Conservation (phyloP, 495 filamentous ascomycete species). For the Aspergillus hancockii region DNA sequence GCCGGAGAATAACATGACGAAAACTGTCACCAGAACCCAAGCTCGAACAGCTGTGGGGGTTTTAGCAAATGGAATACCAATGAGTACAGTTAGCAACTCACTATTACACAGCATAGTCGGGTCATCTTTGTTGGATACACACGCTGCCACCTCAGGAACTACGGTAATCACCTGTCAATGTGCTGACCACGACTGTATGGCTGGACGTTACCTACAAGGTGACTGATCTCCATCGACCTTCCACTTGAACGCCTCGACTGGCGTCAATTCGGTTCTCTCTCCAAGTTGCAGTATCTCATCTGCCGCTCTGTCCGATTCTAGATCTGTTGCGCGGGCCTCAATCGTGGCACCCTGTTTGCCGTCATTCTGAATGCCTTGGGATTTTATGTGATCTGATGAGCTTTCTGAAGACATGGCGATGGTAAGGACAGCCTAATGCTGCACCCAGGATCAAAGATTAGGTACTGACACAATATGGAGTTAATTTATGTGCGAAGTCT, state of each 20-base stretch:
- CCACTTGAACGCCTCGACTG: constrained; percentile 30
- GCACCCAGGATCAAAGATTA: neutral
- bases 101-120: constrained; percentile 26
- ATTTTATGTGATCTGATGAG: neutral
- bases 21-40: constrained; percentile 28
- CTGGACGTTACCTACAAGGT: constrained; percentile 20
- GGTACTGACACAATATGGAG: neutral
- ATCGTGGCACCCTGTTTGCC: neutral
- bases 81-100: constrained; percentile 9
- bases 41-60: constrained; percentile 25
- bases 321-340: neutral
- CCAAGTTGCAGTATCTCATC: neutral
- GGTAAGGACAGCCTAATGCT: neutral
- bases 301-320: constrained; percentile 4
- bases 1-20: constrained; percentile 29
- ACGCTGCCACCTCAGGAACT: constrained; percentile 34
- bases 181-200: neutral
- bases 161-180: neutral
- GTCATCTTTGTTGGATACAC: constrained; percentile 33
- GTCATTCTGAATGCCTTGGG: neutral
- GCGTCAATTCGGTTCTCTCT: constrained; percentile 20
- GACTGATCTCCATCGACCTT: constrained; percentile 32
- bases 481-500: no score
- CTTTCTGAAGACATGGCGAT: neutral
- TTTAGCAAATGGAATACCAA: neutral